Evolutionary conservation across 805 yeast species (phyloP).

Genomic region (Barnettozyma californica): DNA sequence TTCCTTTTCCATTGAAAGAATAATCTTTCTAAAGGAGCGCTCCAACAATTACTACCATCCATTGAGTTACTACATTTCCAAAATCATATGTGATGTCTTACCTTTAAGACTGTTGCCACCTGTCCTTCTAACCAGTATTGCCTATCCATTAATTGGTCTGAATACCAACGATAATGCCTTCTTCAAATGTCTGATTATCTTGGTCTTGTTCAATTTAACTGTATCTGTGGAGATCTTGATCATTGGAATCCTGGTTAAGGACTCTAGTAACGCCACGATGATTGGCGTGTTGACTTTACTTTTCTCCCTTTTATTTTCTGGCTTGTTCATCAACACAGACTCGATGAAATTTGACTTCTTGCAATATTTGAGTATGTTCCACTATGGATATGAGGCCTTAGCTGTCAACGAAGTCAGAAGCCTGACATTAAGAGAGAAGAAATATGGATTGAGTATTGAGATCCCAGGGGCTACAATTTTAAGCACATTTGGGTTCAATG

Average conservation of each 20-base stretch:
- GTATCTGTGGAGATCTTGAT: slow-evolving; percentile 80
- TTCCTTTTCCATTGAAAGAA: slow-evolving; percentile 81
- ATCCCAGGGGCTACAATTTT: slow-evolving; percentile 97
- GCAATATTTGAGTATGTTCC: slow-evolving; percentile 85
- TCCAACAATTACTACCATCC: slow-evolving; percentile 94
- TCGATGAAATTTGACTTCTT: slow-evolving; percentile 58
- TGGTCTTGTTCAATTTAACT: slow-evolving; percentile 81
- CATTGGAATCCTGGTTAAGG: slow-evolving; percentile 82
- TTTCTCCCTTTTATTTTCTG: slow-evolving; percentile 88
- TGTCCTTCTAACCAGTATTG: slow-evolving; percentile 64
- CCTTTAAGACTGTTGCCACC: slow-evolving; percentile 95
- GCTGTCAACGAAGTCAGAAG: slow-evolving; percentile 90
- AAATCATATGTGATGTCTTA: slow-evolving; percentile 84
- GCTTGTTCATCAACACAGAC: slow-evolving; percentile 84
- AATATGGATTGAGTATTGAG: slow-evolving; percentile 89
- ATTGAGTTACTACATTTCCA: slow-evolving; percentile 75
- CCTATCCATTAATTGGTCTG: slow-evolving; percentile 88
- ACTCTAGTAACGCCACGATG: slow-evolving; percentile 89
- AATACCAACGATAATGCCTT: slow-evolving; percentile 74
- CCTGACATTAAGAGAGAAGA: slow-evolving; percentile 75
- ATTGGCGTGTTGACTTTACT: slow-evolving; percentile 77
- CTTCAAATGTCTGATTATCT: slow-evolving; percentile 57
- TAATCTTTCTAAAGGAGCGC: slow-evolving; percentile 86
- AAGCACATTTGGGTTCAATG: slow-evolving; percentile 91
- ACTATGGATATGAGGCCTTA: slow-evolving; percentile 91